phyloP scores from a whole-genome alignment of 2,329 filamentous ascomycete genomes.

The Falciphora oryzae region DNA sequence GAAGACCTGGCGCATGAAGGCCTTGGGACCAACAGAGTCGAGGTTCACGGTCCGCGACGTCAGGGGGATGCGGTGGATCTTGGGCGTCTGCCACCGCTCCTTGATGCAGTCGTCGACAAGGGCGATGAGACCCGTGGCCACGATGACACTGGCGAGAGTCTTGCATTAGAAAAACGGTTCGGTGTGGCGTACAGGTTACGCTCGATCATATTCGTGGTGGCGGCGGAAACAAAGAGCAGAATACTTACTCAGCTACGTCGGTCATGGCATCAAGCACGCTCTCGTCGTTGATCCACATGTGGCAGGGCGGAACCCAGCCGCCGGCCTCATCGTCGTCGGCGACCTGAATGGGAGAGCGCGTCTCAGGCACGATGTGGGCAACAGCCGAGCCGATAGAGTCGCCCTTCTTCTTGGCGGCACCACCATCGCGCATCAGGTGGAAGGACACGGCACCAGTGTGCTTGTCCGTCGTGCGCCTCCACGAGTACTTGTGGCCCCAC shows the following conservation, averaged over 20 bases:
- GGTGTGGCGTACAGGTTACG: slow-evolving; percentile 22
- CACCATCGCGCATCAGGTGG: slow-evolving; percentile 66
- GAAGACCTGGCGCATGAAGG: slow-evolving; percentile 29
- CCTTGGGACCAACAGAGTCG: slow-evolving; percentile 30
- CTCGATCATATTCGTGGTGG: not conserved
- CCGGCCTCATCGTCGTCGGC: slow-evolving; percentile 69
- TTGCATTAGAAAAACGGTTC: not conserved
- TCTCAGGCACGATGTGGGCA: slow-evolving; percentile 81
- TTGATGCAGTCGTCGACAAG: slow-evolving; percentile 91
- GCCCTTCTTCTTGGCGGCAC: slow-evolving; percentile 25
- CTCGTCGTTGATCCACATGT: slow-evolving; percentile 81
- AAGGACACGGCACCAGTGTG: slow-evolving; percentile 68
- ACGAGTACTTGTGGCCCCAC: slow-evolving; percentile 82
- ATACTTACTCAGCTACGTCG: slow-evolving; percentile 78
- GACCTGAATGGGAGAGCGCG: slow-evolving; percentile 64
- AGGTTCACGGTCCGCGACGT: slow-evolving; percentile 26
- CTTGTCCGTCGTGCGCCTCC: slow-evolving; percentile 69
- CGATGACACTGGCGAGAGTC: slow-evolving; percentile 59
- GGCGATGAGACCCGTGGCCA: slow-evolving; percentile 82
- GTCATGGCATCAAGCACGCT: slow-evolving; percentile 62
- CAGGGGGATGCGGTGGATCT: slow-evolving; percentile 31
- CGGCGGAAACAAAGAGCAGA: slow-evolving; percentile 2
- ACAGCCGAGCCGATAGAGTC: slow-evolving; percentile 47
- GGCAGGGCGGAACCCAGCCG: slow-evolving; percentile 85
- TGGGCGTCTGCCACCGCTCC: slow-evolving; percentile 58